Base-by-base conservation (phyloP, 2,329 filamentous ascomycete species). In the Aspergillus puulaauensis region DNA sequence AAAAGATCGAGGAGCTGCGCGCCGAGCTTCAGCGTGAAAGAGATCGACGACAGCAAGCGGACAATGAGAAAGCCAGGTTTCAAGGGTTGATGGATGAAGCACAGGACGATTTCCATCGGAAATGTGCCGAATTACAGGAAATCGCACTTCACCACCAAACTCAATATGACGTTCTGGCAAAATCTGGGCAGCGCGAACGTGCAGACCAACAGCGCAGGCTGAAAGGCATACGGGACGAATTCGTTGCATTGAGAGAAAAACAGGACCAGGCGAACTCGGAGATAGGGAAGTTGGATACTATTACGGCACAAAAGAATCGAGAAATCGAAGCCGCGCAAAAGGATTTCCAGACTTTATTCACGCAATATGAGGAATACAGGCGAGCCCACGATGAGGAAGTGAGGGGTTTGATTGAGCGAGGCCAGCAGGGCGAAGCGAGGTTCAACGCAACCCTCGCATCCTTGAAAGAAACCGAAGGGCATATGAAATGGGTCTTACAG, bases 401-500 rank as follows among this genome's bases (percentile, higher is more conserved):
- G 17, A 64, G 68, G 19, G 65, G 69, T 1, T 60, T 73, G 44
- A 65, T 75, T 48, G 69, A 74, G 41, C 68, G 63, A 12, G 65
- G 66, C 14, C 65, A 64, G 35, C 60, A 62, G 46, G 72, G 70
- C 27, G 68, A 73, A 62, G 64, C 61, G 5, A 68, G 61, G 21
- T 71, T 79, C 23, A 70, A 77, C 19, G 62, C 68, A 7, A 71
- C 71, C 37, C 66, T 80, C 40, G 69, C 68, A 31, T 73, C 77
- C 19, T 66, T 80, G 62, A 73, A 72, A 47, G 71, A 76, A 56
- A 73, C 75, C 1, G 72, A 76, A 54, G 77, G 70, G 3, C 68
- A 76, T 61, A 80, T 81, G 79, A 78, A 71, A 63, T 81, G 79
- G 77, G 73, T 73, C n/a, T 75, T 80, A 51, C 77, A 74, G 37